A percentile compares a stretch with the other conserved stretches of the same genome.
phyloP scores from a whole-genome alignment of 306 rosid genomes.

The Mimosa pudica region DNA sequence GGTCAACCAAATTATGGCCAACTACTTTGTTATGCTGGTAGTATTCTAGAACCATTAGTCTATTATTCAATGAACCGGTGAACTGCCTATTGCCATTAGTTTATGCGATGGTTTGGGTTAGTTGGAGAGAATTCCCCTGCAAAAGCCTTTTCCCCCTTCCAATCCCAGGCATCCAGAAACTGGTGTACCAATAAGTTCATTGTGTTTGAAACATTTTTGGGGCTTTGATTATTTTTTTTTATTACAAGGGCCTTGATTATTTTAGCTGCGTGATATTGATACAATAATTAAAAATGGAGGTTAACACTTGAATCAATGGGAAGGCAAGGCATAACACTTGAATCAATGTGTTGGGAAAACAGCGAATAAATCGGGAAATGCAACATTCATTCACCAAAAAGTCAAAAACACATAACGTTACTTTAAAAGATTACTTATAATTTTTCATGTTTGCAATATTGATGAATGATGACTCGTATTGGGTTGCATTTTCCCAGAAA shows the following conservation, averaged over 20 bases:
- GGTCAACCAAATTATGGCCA: background rate
- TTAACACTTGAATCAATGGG: background rate
- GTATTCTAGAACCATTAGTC: background rate
- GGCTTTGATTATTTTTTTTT: background rate
- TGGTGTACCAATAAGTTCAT: background rate
- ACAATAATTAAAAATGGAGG: background rate
- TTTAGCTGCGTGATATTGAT: background rate
- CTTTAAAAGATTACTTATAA: background rate
- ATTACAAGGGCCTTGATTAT: too few species aligned
- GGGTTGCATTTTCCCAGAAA: background rate
- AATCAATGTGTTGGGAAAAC: background rate
- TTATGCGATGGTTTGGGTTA: background rate
- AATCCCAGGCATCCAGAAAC: background rate
- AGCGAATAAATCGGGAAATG: background rate
- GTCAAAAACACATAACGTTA: background rate
- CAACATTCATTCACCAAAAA: background rate
- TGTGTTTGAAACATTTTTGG: background rate
- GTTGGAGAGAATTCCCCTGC: background rate
- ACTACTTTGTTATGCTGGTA: background rate
- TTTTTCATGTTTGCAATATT: background rate
- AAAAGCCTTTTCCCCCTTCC: background rate
- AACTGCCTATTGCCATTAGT: constrained; percentile 7
- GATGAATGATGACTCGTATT: background rate
- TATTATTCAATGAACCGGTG: constrained; percentile 25
- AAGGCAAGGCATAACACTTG: background rate